phyloP scores from a whole-genome alignment of 1,139 yeast genomes.

The Pichia sp. region DNA sequence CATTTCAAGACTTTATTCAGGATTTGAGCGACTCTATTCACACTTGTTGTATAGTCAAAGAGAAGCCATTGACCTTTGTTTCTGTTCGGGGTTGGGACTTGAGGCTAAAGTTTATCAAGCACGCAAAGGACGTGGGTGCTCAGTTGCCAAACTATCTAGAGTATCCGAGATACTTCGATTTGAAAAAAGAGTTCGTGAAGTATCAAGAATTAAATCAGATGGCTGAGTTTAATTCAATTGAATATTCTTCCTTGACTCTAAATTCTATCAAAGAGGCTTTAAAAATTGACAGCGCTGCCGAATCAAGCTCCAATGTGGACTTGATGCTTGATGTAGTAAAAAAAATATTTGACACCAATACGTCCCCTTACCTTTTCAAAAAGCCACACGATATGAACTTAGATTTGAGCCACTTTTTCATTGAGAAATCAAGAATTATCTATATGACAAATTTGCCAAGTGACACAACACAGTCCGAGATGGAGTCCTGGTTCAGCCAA shows the following conservation, averaged over 20 bases:
- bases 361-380: constrained; percentile 39
- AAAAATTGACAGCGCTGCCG: constrained; percentile 26
- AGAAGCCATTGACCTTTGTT: constrained; percentile 59
- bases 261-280: constrained; percentile 6
- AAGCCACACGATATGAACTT: constrained; percentile 71
- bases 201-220: constrained; percentile 49
- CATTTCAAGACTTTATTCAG: constrained; percentile 9
- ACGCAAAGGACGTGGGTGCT: constrained; percentile 72
- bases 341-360: constrained; percentile 36
- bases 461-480: constrained; percentile 86
- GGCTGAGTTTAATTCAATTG: constrained; percentile 11
- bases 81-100: constrained; percentile 63
- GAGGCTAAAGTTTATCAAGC: constrained; percentile 73
- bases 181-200: constrained; percentile 64
- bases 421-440: constrained; percentile 74
- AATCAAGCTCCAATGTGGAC: constrained; percentile 29
- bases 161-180: constrained; percentile 73
- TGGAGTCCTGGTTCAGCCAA: constrained; percentile 89
- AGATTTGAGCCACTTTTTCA: constrained; percentile 63
- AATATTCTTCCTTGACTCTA: constrained; percentile 31
- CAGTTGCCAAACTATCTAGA: constrained; percentile 71
- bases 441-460: constrained; percentile 72
- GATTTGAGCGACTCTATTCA: constrained; percentile 12
- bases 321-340: constrained; percentile 43
- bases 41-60: constrained; percentile 7